These are phyloP conservation scores for Kalmusia sp. DNA, from an alignment of 2,329 filamentous ascomycete species.

Conservation along the genomic window DNA sequence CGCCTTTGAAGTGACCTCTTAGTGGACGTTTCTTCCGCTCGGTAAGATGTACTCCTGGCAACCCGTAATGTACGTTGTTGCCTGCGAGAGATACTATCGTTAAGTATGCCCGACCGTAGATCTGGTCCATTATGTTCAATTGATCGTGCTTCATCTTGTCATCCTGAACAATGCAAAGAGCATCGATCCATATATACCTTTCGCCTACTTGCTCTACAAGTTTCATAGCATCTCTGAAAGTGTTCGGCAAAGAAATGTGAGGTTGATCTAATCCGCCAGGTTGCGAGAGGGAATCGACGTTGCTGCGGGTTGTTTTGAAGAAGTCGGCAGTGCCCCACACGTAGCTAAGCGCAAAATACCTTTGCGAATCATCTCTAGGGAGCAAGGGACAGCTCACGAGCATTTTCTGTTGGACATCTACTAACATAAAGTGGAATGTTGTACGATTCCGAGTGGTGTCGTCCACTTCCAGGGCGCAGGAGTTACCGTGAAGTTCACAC, in stretches of 20 bases:
- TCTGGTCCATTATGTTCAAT: neutral
- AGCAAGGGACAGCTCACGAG: no score
- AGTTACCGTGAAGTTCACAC: neutral
- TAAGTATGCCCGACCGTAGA: constrained; percentile 1
- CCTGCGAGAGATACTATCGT: neutral
- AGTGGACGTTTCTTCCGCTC: neutral
- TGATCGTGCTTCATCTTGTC: constrained; percentile 1
- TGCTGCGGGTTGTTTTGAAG: neutral
- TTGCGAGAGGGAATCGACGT: neutral
- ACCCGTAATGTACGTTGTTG: neutral
- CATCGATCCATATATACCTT: constrained; percentile 7
- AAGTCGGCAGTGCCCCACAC: neutral
- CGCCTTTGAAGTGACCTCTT: no score
- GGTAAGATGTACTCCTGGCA: neutral
- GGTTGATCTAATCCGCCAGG: no score
- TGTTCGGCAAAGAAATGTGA: no score
- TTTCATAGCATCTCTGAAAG: no score
- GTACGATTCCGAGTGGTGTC: no score
- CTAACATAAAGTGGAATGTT: no score
- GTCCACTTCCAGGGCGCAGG: neutral
- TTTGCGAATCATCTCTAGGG: neutral
- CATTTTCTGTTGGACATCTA: no score
- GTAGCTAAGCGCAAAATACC: constrained; percentile 1
- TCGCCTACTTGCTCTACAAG: neutral
- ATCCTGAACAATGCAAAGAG: constrained; percentile 9